These are phyloP conservation scores for Camelina laxa DNA, from an alignment of 345 rosid genomes.

Conservation along the genomic window DNA sequence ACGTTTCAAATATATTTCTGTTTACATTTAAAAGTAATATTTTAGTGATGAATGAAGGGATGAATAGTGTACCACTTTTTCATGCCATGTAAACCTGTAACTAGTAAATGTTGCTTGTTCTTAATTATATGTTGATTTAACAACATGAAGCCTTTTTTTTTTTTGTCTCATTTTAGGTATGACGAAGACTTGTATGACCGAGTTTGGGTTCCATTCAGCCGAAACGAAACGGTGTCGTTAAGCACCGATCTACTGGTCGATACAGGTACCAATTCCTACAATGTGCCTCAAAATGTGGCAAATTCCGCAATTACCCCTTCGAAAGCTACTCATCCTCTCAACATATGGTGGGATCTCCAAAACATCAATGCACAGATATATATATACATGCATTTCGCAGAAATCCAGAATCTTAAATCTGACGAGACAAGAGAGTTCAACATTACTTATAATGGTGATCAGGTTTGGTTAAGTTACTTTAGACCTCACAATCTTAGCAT, in stretches of 20 bases:
- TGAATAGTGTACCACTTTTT: not conserved
- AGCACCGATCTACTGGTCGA: constrained; percentile 11
- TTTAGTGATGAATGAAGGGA: not conserved
- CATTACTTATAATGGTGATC: not conserved
- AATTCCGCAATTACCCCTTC: constrained; percentile 33
- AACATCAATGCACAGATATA: constrained; percentile 25
- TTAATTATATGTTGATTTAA: too few relatives aligned
- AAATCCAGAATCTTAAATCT: constrained; percentile 28
- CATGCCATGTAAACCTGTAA: not conserved
- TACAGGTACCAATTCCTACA: constrained; percentile 4
- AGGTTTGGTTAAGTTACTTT: not conserved
- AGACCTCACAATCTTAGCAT: constrained; percentile 7
- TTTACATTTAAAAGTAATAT: not conserved
- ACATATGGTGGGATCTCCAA: not conserved
- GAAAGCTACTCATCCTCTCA: constrained; percentile 32
- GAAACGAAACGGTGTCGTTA: not conserved
- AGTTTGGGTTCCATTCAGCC: constrained; percentile 42
- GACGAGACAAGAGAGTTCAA: not conserved
- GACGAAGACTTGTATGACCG: constrained; percentile 51
- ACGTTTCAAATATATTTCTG: not conserved
- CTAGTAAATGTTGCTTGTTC: not conserved
- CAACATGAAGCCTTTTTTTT: too few relatives aligned
- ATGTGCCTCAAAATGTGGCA: constrained; percentile 44
- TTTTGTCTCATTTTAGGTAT: constrained; percentile 41
- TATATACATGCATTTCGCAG: constrained; percentile 30